These are phyloP conservation scores for Sedum album DNA, from an alignment of 164 flowering plant genomes.

Conservation along the genomic window DNA sequence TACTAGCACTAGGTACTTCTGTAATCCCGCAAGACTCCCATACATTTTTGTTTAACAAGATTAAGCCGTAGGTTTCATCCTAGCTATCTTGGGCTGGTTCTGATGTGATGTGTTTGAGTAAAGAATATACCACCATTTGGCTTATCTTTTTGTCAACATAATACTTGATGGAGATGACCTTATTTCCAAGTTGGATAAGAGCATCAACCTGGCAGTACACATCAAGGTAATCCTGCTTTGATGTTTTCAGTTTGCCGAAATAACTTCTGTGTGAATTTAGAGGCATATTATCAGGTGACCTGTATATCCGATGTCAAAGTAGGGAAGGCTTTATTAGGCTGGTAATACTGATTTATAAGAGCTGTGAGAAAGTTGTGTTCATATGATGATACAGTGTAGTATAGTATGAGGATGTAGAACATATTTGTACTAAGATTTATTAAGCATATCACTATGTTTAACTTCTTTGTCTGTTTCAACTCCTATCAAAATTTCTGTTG, in stretches of 20 bases:
- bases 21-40: neutral
- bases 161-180: neutral
- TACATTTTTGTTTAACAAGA: neutral
- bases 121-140: neutral
- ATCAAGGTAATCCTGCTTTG: neutral
- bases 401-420: no score
- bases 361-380: no score
- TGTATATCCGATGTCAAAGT: no score
- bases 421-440: no score
- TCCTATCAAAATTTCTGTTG: no score
- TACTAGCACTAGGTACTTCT: neutral
- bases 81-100: neutral
- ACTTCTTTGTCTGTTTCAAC: no score
- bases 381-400: no score
- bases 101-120: neutral
- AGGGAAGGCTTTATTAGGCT: no score
- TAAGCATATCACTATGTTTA: no score
- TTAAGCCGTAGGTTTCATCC: neutral
- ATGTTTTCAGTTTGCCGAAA: neutral
- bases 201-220: neutral
- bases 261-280: neutral
- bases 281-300: neutral
- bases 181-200: neutral
- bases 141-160: neutral
- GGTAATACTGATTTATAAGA: no score